These are phyloP conservation scores for Mortierella sp. DNA, from an alignment of 371 early-diverging fungal species.

Conservation along the genomic window DNA sequence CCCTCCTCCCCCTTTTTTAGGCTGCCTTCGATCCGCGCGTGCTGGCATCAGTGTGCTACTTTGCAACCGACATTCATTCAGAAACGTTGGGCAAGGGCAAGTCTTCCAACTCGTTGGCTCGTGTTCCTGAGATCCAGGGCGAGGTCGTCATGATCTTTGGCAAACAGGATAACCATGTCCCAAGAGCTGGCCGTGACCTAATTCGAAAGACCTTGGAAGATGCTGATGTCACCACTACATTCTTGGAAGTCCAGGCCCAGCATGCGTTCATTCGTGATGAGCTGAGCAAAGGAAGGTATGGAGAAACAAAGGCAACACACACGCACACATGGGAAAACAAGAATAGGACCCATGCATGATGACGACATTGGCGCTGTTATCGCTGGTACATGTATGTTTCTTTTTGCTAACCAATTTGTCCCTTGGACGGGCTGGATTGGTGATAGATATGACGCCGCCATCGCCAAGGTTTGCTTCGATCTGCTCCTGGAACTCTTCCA, in stretches of 20 bases:
- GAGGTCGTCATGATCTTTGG: conserved; percentile 67
- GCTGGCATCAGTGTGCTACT: conserved; percentile 60
- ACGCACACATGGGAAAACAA: background rate
- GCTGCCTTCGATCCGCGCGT: conserved; percentile 64
- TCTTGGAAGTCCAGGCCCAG: conserved; percentile 64
- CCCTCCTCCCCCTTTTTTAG: conserved; percentile 9
- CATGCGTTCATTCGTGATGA: conserved; percentile 72
- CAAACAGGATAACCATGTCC: conserved; percentile 68
- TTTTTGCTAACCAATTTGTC: background rate
- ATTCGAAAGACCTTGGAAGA: conserved; percentile 60
- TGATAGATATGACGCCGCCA: conserved; percentile 61
- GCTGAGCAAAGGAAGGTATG: conserved; percentile 60
- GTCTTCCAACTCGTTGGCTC: conserved; percentile 54
- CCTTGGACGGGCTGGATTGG: background rate
- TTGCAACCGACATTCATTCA: conserved; percentile 68
- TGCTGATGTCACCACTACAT: conserved; percentile 56
- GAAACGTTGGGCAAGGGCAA: conserved; percentile 58
- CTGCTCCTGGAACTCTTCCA: conserved; percentile 63
- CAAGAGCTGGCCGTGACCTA: conserved; percentile 58
- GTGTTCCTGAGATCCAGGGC: conserved; percentile 58
- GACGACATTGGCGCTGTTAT: too few relatives aligned
- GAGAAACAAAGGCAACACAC: background rate
- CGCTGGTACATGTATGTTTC: too few relatives aligned
- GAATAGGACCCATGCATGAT: too few relatives aligned
- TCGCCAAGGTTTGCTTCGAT: conserved; percentile 63